These are phyloP conservation scores for Cryptosporidium canis DNA, from an alignment of 169 alveolate species.

Conservation along the genomic window DNA sequence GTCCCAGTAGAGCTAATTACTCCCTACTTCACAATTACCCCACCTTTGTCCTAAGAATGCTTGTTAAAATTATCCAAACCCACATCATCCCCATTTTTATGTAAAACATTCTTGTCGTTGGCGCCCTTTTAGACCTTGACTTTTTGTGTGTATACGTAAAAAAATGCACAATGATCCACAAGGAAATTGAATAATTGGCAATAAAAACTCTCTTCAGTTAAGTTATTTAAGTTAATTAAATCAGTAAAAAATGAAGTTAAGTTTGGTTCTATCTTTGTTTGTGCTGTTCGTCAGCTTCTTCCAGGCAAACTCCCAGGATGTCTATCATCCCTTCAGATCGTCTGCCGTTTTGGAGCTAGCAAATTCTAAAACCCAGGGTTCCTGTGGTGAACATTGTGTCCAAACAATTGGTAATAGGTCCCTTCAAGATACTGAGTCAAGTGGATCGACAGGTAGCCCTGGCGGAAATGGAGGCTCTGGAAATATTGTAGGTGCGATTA, in stretches of 20 bases:
- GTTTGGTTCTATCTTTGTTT: not conserved
- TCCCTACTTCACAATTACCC: too few relatives aligned
- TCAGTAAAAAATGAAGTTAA: not conserved
- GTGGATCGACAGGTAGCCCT: not conserved
- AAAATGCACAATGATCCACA: not conserved
- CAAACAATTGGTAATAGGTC: not conserved
- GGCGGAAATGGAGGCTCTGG: not conserved
- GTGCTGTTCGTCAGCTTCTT: not conserved
- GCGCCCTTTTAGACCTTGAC: conserved; percentile 20
- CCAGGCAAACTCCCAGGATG: not conserved
- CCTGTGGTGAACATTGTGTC: not conserved
- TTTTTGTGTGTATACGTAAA: conserved; percentile 7
- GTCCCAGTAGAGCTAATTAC: too few relatives aligned
- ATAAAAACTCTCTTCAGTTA: not conserved
- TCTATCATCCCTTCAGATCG: not conserved
- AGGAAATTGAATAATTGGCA: not conserved
- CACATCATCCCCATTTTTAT: not conserved
- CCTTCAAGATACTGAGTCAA: not conserved
- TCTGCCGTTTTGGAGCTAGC: not conserved
- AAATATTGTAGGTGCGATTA: not conserved
- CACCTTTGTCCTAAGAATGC: too few relatives aligned
- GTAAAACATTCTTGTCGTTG: not conserved
- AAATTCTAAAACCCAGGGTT: not conserved
- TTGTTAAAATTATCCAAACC: not conserved
- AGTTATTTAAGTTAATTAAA: not conserved